Percentiles rank a stretch among this genome's conserved stretches.
These are phyloP conservation scores for Parsonsia alboflavescens DNA, from an alignment of 257 asterid genomes.

Conservation along the genomic window DNA sequence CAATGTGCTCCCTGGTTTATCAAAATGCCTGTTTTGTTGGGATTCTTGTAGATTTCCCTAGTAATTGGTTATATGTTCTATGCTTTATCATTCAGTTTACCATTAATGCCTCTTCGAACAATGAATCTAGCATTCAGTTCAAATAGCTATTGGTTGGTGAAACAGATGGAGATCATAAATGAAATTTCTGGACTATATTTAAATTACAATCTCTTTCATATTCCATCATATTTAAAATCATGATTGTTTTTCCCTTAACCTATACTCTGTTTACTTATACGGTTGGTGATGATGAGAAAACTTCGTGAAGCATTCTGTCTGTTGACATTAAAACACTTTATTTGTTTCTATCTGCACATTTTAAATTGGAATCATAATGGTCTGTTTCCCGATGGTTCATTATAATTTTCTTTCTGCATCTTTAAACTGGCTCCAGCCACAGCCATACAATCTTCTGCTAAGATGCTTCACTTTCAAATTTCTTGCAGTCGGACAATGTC, in stretches of 20 bases:
- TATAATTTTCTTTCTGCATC: not conserved
- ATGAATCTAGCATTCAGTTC: not conserved
- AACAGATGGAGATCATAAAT: not conserved
- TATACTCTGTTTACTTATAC: not conserved
- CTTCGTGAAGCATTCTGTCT: not conserved
- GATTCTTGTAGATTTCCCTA: too few relatives aligned
- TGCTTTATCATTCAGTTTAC: not conserved
- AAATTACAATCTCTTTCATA: not conserved
- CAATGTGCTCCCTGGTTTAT: not conserved
- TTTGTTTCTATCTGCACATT: not conserved
- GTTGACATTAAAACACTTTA: not conserved
- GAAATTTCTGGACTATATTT: not conserved
- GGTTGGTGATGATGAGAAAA: not conserved
- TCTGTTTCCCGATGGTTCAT: not conserved
- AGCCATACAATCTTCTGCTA: conserved; percentile 9
- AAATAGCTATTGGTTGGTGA: not conserved
- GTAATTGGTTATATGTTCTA: not conserved
- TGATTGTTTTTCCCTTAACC: not conserved
- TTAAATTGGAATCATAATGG: not conserved
- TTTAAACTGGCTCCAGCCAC: not conserved
- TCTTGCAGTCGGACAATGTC: conserved; percentile 72
- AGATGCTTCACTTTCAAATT: conserved; percentile 16
- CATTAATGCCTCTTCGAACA: not conserved
- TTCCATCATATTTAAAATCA: not conserved
- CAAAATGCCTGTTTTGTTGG: not conserved